Conservation (phyloP, 495 filamentous ascomycete species). For the Neurospora terricola region DNA sequence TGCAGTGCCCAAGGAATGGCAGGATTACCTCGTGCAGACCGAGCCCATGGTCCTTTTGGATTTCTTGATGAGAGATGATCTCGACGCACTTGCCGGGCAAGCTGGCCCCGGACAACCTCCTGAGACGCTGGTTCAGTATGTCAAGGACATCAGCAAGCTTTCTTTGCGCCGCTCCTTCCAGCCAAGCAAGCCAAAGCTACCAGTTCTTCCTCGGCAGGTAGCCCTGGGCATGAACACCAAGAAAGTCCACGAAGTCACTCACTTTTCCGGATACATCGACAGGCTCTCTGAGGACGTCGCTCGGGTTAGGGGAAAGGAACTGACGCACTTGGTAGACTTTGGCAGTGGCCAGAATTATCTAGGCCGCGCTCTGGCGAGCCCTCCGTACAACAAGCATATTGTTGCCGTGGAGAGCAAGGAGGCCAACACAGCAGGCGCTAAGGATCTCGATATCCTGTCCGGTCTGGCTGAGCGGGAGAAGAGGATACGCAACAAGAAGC, state of each 20-base stretch:
- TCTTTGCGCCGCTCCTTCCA: conserved; percentile 54
- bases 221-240: conserved; percentile 91
- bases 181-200: conserved; percentile 28
- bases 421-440: conserved; percentile 76
- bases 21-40: conserved; percentile 57
- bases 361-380: conserved; percentile 72
- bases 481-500: conserved; percentile 66
- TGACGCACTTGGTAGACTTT: conserved; percentile 90
- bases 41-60: conserved; percentile 67
- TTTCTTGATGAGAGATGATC: conserved; percentile 65
- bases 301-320: conserved; percentile 25
- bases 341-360: conserved; percentile 95
- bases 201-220: conserved; percentile 54
- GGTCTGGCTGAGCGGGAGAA: conserved; percentile 57
- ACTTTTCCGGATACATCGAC: conserved; percentile 48
- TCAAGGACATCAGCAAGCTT: conserved; percentile 60
- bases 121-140: conserved; percentile 58
- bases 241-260: conserved; percentile 83
- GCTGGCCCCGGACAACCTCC: conserved; percentile 46
- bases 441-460: conserved; percentile 68
- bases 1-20: conserved; percentile 71
- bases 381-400: conserved; percentile 76
- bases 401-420: conserved; percentile 84
- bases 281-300: conserved; percentile 43
- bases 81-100: conserved; percentile 28